phyloP scores from a whole-genome alignment of 352 stramenopile genomes.

The Phytopythium ostracodes region DNA sequence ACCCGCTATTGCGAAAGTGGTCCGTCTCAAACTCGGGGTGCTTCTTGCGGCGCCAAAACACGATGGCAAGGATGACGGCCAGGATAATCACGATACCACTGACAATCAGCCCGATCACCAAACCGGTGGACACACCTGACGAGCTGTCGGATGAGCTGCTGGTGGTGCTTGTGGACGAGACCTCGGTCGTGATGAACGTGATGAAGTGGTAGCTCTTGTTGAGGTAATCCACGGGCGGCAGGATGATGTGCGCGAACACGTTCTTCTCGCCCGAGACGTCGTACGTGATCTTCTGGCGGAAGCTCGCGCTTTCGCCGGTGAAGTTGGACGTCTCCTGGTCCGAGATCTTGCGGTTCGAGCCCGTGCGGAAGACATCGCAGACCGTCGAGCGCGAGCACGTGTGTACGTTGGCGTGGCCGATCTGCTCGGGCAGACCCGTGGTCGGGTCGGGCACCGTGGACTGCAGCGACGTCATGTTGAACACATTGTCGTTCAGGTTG shows the following conservation, averaged over 20 bases:
- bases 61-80: conserved; percentile 39
- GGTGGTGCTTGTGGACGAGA: conserved; percentile 16
- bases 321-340: conserved; percentile 78
- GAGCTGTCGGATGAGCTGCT: conserved; percentile 12
- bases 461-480: conserved; percentile 62
- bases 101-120: conserved; percentile 42
- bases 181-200: conserved; percentile 55
- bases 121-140: conserved; percentile 33
- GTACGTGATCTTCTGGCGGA: conserved; percentile 58
- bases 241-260: conserved; percentile 74
- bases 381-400: conserved; percentile 60
- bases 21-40: conserved; percentile 32
- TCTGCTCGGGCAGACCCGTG: conserved; percentile 54
- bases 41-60: conserved; percentile 57
- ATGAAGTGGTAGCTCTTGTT: conserved; percentile 77
- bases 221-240: conserved; percentile 45
- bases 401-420: conserved; percentile 76
- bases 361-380: conserved; percentile 72
- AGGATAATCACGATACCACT: conserved; percentile 39
- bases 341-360: conserved; percentile 59
- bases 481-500: conserved; percentile 64
- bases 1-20: conserved; percentile 58
- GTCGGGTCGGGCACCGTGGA: conserved; percentile 45
- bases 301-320: conserved; percentile 52
- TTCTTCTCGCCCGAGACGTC: conserved; percentile 49